Evolutionary conservation across 108 stramenopile genomes (phyloP), one percentile per base, ranked within the genome.

Genomic region (Nitzschia sp.): DNA sequence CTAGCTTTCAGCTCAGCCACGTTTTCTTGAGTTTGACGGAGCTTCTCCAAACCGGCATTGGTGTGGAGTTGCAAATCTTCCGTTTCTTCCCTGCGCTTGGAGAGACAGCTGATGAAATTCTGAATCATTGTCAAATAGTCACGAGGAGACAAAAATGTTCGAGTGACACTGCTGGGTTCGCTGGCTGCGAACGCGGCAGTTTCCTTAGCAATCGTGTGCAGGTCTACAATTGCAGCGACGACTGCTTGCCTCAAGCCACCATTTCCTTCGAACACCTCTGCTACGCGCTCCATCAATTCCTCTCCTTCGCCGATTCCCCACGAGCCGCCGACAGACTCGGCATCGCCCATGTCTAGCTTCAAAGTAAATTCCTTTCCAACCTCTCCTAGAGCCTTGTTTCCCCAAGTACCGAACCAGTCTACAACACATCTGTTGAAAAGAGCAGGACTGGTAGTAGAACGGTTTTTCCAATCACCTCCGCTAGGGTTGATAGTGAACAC

Each of bases 341-440:
- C 82, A 70, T 91, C 93, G 10, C 93, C 90, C 78, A 95, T 77
- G 76, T 96, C 97, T 15, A 95, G 55, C 12, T 67, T 73, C 6
- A 78, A 56, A 14, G 87, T 90, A 53, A 96, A 92, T 20, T 86
- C 87, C 57, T 77, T 70, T 3, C 70, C 84, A 15, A 96, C 96
- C 70, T 98, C 95, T 21, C 89, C 95, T 81, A 99, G 80, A 6
- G 99, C 97, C 62, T 85, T 89, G 24, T 62, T 44, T 46, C 88
- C 78, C 99, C 99, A 99, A 11, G 96, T 95, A 34, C 99, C 99
- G 71, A 98, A 98, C 99, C 99, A 99, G 72, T 99, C 98, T 1
- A 99, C 97, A 9, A 99, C 98, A 70, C 99, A 99, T 42, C 99
- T 85, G 84, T 99, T 99, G 82, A 99, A 99, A 24, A 99, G 76